Percentiles rank a stretch among this genome's conserved stretches.
Conservation (phyloP, 2,329 filamentous ascomycete genomes). For the Alternaria rosae region DNA sequence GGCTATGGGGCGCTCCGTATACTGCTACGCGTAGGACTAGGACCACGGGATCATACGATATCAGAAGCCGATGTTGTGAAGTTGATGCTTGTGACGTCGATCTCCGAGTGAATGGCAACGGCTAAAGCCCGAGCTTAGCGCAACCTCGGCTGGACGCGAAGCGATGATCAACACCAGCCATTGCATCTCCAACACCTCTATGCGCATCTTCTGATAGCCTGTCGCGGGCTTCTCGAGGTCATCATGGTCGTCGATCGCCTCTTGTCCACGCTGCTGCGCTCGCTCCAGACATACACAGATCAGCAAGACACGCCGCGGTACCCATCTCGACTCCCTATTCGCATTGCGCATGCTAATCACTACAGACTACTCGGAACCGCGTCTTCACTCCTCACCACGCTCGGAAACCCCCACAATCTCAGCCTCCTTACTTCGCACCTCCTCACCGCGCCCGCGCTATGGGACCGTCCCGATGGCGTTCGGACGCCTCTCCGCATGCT, state of each 20-base stretch:
- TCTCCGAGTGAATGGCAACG: slow-evolving; percentile 19
- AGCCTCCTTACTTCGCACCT: slow-evolving; percentile 76
- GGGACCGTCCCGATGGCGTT: slow-evolving; percentile 68
- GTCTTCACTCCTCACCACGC: slow-evolving; percentile 70
- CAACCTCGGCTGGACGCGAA: slow-evolving; percentile 40
- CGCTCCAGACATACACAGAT: slow-evolving; percentile 65
- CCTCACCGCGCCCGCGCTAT: slow-evolving; percentile 74
- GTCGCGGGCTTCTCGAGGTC: slow-evolving; percentile 10
- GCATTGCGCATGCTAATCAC: slow-evolving; percentile 31
- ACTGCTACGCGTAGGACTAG: slow-evolving; percentile 1
- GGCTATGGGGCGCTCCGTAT: background rate
- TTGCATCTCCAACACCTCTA: slow-evolving; percentile 4
- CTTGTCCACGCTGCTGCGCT: slow-evolving; percentile 71
- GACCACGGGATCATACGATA: background rate
- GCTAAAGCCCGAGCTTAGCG: slow-evolving; percentile 22
- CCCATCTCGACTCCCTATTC: slow-evolving; percentile 18
- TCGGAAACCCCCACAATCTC: slow-evolving; percentile 78
- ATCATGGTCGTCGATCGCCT: slow-evolving; percentile 72
- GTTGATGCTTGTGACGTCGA: slow-evolving; percentile 22
- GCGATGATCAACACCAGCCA: slow-evolving; percentile 27
- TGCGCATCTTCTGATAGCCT: slow-evolving; percentile 8
- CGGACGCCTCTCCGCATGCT: slow-evolving; percentile 70
- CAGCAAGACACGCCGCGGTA: slow-evolving; percentile 68
- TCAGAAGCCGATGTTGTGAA: background rate
- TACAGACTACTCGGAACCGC: slow-evolving; percentile 67